Evolutionary conservation across 768 basidiomycete genomes (phyloP).

Genomic region (Lentinula detonsa): DNA sequence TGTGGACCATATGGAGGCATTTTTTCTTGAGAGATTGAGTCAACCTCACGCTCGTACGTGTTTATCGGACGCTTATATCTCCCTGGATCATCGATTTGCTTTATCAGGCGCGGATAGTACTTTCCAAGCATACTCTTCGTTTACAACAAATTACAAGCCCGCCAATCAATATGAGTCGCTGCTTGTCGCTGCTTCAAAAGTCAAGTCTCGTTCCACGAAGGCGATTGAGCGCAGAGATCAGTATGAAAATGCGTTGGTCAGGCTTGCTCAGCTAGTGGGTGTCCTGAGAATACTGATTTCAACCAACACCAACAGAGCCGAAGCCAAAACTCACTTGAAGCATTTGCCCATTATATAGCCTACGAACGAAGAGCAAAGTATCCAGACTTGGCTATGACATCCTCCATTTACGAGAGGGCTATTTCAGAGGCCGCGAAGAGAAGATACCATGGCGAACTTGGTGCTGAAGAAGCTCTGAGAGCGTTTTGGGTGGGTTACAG

Average conservation of each 20-base stretch:
- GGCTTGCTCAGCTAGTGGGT: constrained; percentile 11
- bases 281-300: not conserved
- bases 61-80: constrained; percentile 2
- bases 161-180: constrained; percentile 71
- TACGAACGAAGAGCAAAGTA: constrained; percentile 56
- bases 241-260: constrained; percentile 56
- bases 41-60: constrained; percentile 71
- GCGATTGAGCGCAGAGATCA: constrained; percentile 59
- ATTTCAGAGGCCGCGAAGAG: constrained; percentile 65
- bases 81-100: not conserved
- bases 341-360: constrained; percentile 57
- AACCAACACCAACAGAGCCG: constrained; percentile 20
- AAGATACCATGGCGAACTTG: constrained; percentile 45
- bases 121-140: constrained; percentile 80
- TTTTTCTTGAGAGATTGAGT: constrained; percentile 61
- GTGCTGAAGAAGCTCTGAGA: constrained; percentile 52
- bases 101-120: constrained; percentile 73
- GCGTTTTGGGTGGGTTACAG: constrained; percentile 72
- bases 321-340: constrained; percentile 43
- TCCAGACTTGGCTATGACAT: constrained; percentile 53
- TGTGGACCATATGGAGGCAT: constrained; percentile 44
- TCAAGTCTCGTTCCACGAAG: constrained; percentile 53
- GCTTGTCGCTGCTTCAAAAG: constrained; percentile 73
- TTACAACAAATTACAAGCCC: constrained; percentile 75
- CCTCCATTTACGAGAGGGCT: constrained; percentile 64